Percentiles rank a stretch among this genome's conserved stretches.
Evolutionary conservation across 768 basidiomycete genomes (phyloP).

Genomic region (Lentinula guzmanii): DNA sequence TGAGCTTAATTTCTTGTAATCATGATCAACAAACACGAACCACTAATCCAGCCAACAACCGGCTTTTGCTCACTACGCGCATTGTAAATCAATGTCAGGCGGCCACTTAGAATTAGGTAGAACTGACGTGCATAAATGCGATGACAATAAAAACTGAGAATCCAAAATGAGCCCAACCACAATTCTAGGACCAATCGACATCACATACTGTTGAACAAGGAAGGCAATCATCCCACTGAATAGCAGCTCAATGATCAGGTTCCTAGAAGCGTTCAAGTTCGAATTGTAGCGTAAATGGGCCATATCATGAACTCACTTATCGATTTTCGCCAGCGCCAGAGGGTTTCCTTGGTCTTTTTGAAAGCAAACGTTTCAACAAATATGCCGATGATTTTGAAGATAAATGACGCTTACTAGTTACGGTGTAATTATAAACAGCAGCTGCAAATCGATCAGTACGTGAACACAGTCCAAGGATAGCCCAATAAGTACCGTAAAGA

Average conservation of each 20-base stretch:
- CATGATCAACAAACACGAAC: background rate
- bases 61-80: slow-evolving; percentile 4
- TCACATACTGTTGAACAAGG: slow-evolving; percentile 3
- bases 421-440: slow-evolving; percentile 9
- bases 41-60: slow-evolving; percentile 1
- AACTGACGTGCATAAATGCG: background rate
- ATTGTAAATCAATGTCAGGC: background rate
- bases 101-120: background rate
- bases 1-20: background rate
- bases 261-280: background rate
- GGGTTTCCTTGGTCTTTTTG: slow-evolving; percentile 4
- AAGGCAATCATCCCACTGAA: slow-evolving; percentile 10
- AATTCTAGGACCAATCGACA: background rate
- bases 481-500: slow-evolving; percentile 4
- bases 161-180: background rate
- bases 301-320: background rate
- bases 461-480: background rate
- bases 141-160: slow-evolving; percentile 4
- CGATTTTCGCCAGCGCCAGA: background rate
- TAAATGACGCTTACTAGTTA: slow-evolving; percentile 4
- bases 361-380: background rate
- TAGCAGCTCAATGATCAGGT: slow-evolving; percentile 7
- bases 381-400: no score
- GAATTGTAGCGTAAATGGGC: no score
- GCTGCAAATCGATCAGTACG: background rate